Evolutionary conservation across 495 filamentous ascomycete genomes (phyloP), one percentile per base, ranked within the genome.

Genomic region (Daldinia loculata): DNA sequence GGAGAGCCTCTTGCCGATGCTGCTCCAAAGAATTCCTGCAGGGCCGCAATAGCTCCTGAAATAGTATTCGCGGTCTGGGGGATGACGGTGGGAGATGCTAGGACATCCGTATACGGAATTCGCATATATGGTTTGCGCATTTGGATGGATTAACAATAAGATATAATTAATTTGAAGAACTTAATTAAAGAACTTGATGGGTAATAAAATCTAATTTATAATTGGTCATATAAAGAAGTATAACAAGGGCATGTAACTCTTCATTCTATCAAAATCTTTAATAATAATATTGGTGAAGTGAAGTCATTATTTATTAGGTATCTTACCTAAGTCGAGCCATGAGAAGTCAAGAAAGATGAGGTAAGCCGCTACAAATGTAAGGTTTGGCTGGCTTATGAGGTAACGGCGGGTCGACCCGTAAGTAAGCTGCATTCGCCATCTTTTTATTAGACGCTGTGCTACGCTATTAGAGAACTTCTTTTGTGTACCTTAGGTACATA

Each of bases 101-200:
- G 83, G 27, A 91, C 89, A 52, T 90, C 88, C 64, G 92, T 97
- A 76, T 93, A 99, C 68, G 95, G 95, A 74, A 98, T 96, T 75
- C 95, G 87, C 83, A 97, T 90, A 32, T 91, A 85, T 67, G 90
- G 83, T 75, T 85, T 89, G 76, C 85, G 85, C 89, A 91, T 91
- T 63, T 69, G 70, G 67, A 75, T 52, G 26, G 59, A 50, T 56
- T n/a, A 55, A 27, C 39, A 9, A 29, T 22, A 43, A n/a, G 22
- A 30, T 19, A 34, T 30, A 52, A 7, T 63, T 53, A 63, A 29
- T 56, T 48, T 30, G 6, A 66, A n/a, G 29, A 11, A 17, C 57
- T 17, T 2, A 65, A 30, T 57, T 36, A n/a, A 66, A n/a, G 29
- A 11, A 17, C 57, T 17, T 2, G 57, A 30, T 57, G 27, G 22